Evolutionary conservation across 1,284 basidiomycete species (phyloP), one percentile per base, ranked within the genome.

Genomic region (Phlebopus sp.): DNA sequence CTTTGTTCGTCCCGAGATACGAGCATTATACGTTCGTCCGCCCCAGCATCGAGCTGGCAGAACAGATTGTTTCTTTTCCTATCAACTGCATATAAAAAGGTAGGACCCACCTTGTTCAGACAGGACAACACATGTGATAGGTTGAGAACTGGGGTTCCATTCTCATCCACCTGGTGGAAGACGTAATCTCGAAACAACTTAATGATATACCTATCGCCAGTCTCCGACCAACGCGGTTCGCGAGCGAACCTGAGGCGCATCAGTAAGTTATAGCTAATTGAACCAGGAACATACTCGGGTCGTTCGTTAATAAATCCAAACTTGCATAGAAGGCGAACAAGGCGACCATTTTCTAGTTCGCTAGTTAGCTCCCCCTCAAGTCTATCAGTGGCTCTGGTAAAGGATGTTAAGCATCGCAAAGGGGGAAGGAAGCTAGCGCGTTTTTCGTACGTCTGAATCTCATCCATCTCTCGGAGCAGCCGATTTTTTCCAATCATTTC

Each of bases 171-270:
- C 60, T 96, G 92, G 66, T 99, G 97, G 72, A 99, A 99, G 37
- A 99, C 94, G 62, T 92, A 95, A 70, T 99, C 97, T 23, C 97
- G 82, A 79, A 99, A 99, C 42, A 99, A 81, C 75, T 97, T 97
- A 75, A 99, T 81, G 60, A 99, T 92, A 66, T 99, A 99, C 50
- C 95, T 79, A 64, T 99, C 97, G 11, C 97, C 97, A 2, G 96
- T 97, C 66, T 99, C 97, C 7, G 94, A 94, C 96, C 96, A 99
- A 9, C 94, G 80, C 2, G 92, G 83, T 63, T 98, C 96, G 45
- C 91, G 86, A 43, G 96, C 92, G 61, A 98, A 98, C 61, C 93
- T 94, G 56, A 30, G 47, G 29, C 43, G 37, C 9, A 10, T 48
- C 39, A 55, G 50, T 41, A 37, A 49, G 30, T n/a, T 18, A 3